A percentile compares a stretch with the other conserved stretches of the same genome.
Conservation (phyloP, 2,329 filamentous ascomycete species). For the Scedosporium boydii region DNA sequence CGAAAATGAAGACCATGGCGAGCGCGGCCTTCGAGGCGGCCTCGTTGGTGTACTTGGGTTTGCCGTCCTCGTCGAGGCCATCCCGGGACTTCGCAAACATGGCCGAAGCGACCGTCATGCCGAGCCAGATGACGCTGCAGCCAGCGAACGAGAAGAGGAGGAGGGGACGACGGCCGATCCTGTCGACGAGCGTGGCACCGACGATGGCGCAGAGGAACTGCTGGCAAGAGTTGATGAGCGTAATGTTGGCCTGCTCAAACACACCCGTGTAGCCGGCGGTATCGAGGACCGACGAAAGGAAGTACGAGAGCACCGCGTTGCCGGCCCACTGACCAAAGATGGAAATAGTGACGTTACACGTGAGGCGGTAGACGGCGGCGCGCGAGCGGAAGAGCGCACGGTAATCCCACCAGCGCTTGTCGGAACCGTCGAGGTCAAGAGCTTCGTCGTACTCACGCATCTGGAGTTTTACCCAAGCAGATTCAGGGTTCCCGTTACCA, state of each 20-base stretch:
- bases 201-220: conserved; percentile 38
- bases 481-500: conserved; percentile 32
- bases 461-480: conserved; percentile 34
- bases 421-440: conserved; percentile 31
- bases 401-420: conserved; percentile 40
- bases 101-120: conserved; percentile 36
- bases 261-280: conserved; percentile 36
- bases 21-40: conserved; percentile 34
- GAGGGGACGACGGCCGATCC: conserved; percentile 40
- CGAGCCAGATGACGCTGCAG: conserved; percentile 39
- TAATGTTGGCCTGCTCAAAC: conserved; percentile 35
- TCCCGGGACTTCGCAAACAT: conserved; percentile 23
- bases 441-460: conserved; percentile 32
- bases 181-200: conserved; percentile 40
- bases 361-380: conserved; percentile 29
- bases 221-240: conserved; percentile 40
- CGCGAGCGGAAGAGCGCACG: conserved; percentile 30
- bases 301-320: conserved; percentile 36
- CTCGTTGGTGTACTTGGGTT: conserved; percentile 19
- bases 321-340: conserved; percentile 38
- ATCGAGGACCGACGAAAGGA: conserved; percentile 36
- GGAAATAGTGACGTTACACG: conserved; percentile 26
- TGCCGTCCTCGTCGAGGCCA: conserved; percentile 17
- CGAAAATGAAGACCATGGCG: conserved; percentile 45
- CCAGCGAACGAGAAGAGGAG: conserved; percentile 39